These are phyloP conservation scores for Eucalyptus sp. DNA, from an alignment of 345 rosid genomes.

Conservation along the genomic window DNA sequence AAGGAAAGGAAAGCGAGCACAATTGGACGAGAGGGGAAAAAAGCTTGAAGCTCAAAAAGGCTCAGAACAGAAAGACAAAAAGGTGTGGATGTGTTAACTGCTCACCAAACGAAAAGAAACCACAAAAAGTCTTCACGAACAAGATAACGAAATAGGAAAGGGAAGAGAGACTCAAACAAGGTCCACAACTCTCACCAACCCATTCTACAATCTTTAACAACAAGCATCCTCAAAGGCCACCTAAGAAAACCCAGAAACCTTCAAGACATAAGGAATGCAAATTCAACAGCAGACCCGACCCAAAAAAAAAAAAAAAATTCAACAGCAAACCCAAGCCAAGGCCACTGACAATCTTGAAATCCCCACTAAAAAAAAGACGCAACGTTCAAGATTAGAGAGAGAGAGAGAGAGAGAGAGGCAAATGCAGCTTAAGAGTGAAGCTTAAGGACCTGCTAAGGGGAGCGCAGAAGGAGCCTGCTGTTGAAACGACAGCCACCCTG, in stretches of 20 bases:
- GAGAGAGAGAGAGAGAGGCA: neutral
- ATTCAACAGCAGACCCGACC: neutral
- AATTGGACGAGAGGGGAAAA: neutral
- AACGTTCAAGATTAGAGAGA: neutral
- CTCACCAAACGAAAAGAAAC: conserved; percentile 32
- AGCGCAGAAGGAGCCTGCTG: neutral
- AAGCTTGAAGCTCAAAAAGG: neutral
- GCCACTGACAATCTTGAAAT: neutral
- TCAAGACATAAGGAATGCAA: neutral
- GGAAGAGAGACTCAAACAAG: conserved; percentile 5
- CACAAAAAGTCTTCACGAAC: conserved; percentile 25
- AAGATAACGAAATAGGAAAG: conserved; percentile 7
- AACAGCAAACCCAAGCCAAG: conserved; percentile 8
- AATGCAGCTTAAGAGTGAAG: neutral
- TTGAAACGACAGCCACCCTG: neutral
- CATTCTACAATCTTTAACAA: conserved; percentile 24
- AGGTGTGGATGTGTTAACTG: conserved; percentile 27
- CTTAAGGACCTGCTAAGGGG: neutral
- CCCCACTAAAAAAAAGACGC: neutral
- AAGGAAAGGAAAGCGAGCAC: neutral
- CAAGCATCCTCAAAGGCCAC: conserved; percentile 27
- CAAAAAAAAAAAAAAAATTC: neutral
- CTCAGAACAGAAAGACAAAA: neutral
- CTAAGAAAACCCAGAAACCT: neutral
- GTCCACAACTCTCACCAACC: conserved; percentile 35